Evolutionary conservation across 768 basidiomycete species (phyloP), one percentile per base, ranked within the genome.

Genomic region (Royoungia palumana): DNA sequence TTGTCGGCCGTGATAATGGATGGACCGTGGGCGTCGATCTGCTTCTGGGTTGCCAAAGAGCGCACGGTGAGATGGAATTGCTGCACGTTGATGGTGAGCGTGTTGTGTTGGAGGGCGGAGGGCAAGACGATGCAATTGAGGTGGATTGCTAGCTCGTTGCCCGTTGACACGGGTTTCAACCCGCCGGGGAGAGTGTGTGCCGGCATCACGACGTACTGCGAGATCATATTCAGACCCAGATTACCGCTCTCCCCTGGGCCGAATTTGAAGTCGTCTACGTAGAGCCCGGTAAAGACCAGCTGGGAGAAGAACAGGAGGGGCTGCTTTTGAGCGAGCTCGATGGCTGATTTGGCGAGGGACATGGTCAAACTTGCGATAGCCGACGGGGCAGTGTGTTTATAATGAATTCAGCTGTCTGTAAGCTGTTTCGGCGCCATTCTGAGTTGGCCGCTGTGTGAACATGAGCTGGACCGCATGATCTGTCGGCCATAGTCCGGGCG

Each of bases 151-250:
- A 54, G 27, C 6, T 46, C 9, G 11, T 43, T 37, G 17, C 11
- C 43, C 1, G 1, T 17, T 13, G 28, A 2, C 11, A 20, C 12
- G 10, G 51, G 40, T 19, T 20, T 4, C n/a, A 46, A 38, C n/a
- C 40, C 44, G 14, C 44, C 44, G 6, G 24, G 20, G 16, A 11
- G 3, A 13, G 53, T 49, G 1, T 54, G 41, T 5, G 35, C 41
- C 5, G 53, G 42, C n/a, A 39, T 32, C 8, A 27, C n/a, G n/a
- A 42, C 8, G 17, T 17, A 19, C 0, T 45, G 47, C 3, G 53
- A 56, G 22, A 56, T 46, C 48, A 40, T 56, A 28, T 56, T 51
- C 37, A 13, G 7, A 7, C 37, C 45, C 9, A 44, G 42, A 1
- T 35, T 36, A n/a, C 53, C 37, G 37, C 37, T 38, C 17, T 17